Base-by-base conservation (phyloP, 75 land plant genomes). In the Larix kaempferi region DNA sequence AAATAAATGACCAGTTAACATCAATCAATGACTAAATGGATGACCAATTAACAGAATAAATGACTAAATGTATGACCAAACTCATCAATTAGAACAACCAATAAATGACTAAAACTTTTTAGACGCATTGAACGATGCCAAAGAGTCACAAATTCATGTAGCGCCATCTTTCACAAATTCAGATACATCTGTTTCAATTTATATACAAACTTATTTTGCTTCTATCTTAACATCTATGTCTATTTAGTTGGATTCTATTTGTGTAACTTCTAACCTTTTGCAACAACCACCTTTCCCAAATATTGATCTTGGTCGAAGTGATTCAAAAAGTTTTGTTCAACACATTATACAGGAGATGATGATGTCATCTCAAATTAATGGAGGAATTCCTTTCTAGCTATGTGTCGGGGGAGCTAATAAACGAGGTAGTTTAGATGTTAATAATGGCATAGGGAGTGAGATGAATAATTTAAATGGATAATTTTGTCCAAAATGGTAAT, bases 261-360 rank as follows among this genome's bases (percentile, higher is more conserved):
- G 69, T 71, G 81, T 84, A 4, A 85, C 87, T 15, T 79, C 77
- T 4, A 90, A 88, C 79, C 79, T 84, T 0, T 33, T 86, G 12
- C 54, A 77, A 56, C 90, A 84, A 17, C 88, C 83, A 61, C 74
- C 84, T 21, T 11, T 60, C 49, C 23, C 81, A 33, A 81, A 80
- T 17, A 57, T 81, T 27, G 88, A 91, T n/a, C 84, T 63, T 39
- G 87, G 86, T 19, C 79, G 77, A 52, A 78, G 57, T 74, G 93
- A 91, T 56, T 77, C 90, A 1, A 89, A 86, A 73, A 84, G 82
- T 71, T 84, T 87, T 65, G 89, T 91, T 14, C 91, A 86, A 75
- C 88, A 89, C 55, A 84, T 91, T 35, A 59, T 91, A 37, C 91
- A 91, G 27, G 89, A 89, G n/a, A 88, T 90, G 79, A 84, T 88